Evolutionary conservation across 1,139 yeast genomes (phyloP), one percentile per base, ranked within the genome.

Genomic region (Lodderomyces pseudojiufengensis): DNA sequence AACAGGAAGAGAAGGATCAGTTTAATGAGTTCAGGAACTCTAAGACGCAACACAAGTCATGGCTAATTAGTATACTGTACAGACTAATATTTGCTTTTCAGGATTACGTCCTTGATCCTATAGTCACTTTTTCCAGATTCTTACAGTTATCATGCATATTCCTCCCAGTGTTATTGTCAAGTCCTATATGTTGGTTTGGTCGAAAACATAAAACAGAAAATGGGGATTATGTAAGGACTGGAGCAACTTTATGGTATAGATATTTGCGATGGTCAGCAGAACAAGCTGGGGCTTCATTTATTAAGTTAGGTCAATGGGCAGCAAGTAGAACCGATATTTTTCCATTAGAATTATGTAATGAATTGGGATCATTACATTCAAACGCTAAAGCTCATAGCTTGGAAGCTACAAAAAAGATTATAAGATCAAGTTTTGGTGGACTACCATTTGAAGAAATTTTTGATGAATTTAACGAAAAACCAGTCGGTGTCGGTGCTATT

Each of bases 231-330:
- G 67, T 73, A 13, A 65, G 80, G 24, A 50, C 69, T 1, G 96
- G 96, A 0, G 76, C 90, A 1, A 50, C 71, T 20, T 35, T 79
- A 20, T 92, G 97, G 97, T 90, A 75, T 57, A 59, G 61, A 37
- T 64, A 80, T 40, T 59, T 90, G 27, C 70, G 90, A 35, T 65
- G 76, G 62, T 67, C 84, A 1, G 78, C 94, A 43, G 96, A 92
- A 55, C 46, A 69, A 21, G 96, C 96, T 0, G 98, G 98, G 1
- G 95, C 98, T 2, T 83, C 95, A 5, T 92, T 92, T 58, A 86
- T 92, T 44, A 92, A 92, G 59, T 71, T 92, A 44, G 98, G 97
- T 3, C 98, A 94, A 65, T 92, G 99, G 99, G 98, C 98, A 0
- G 97, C 97, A 3, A 84, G 96, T n/a, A 75, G 99, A 61, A 85